phyloP scores from a whole-genome alignment of 23 red algal species.

The Gracilaria gracilis region DNA sequence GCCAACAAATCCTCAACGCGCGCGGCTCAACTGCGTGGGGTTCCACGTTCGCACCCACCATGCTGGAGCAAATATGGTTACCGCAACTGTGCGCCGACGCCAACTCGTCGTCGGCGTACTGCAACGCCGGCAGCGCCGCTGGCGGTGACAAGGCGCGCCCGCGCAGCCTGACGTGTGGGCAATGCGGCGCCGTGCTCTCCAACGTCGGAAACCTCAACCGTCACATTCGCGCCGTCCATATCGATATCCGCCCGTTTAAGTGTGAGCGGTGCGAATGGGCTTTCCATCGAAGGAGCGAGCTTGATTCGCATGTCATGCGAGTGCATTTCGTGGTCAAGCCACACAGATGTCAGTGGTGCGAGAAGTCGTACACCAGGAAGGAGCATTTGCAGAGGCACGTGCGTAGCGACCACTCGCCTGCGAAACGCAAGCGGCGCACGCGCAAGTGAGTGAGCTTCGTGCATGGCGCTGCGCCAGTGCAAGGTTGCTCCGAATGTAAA shows the following conservation, averaged over 20 bases:
- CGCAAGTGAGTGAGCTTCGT: neutral
- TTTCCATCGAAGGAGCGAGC: conserved; percentile 5
- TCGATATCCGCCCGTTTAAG: conserved; percentile 3
- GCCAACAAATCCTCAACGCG: neutral
- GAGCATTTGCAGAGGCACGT: conserved; percentile 17
- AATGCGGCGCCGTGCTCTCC: conserved; percentile 1
- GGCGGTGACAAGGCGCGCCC: neutral
- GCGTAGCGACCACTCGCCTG: neutral
- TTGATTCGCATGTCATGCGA: neutral
- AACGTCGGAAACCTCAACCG: conserved; percentile 36
- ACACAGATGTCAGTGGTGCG: neutral
- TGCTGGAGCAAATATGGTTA: neutral
- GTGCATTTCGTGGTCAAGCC: conserved; percentile 12
- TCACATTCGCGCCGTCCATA: conserved; percentile 13
- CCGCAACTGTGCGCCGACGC: neutral
- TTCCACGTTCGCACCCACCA: neutral
- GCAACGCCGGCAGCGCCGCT: neutral
- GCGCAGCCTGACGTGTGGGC: neutral
- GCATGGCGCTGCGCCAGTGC: neutral
- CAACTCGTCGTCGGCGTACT: neutral
- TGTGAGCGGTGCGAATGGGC: conserved; percentile 2
- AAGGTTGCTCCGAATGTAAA: too few species aligned
- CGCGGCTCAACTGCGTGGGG: neutral
- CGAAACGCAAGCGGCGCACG: neutral
- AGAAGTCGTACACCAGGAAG: conserved; percentile 3